Conservation (phyloP, 306 rosid genomes). For the Oemleria cerasiformis region DNA sequence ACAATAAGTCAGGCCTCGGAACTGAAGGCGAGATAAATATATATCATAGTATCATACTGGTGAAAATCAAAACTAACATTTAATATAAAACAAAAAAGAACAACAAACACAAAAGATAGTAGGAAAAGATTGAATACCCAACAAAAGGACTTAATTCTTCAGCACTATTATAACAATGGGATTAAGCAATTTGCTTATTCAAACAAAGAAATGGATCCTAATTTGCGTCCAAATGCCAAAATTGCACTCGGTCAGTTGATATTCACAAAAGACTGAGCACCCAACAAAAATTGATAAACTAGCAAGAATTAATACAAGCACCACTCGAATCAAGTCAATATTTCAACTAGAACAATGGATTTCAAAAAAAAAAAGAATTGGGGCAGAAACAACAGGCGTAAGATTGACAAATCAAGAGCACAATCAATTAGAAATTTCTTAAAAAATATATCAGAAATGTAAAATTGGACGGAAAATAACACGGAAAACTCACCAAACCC, state of each 20-base stretch:
- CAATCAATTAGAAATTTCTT: too few relatives aligned
- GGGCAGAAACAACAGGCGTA: too few relatives aligned
- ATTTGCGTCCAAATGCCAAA: not conserved
- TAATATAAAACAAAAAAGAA: not conserved
- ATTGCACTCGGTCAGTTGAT: not conserved
- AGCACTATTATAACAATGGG: not conserved
- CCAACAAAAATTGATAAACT: not conserved
- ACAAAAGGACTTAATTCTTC: not conserved
- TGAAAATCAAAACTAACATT: not conserved
- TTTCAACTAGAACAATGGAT: too few relatives aligned
- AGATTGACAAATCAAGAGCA: too few relatives aligned
- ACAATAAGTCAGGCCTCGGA: not conserved
- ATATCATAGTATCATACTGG: too few relatives aligned
- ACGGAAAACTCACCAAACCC: too few relatives aligned
- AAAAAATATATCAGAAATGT: too few relatives aligned
- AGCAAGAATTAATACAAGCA: not conserved
- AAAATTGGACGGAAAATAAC: too few relatives aligned
- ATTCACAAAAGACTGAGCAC: not conserved
- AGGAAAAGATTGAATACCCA: not conserved
- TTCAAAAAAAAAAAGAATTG: too few relatives aligned
- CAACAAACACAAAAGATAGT: not conserved
- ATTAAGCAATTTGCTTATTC: not conserved
- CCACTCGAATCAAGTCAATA: not conserved
- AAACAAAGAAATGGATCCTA: not conserved
- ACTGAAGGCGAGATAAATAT: not conserved